A percentile compares a stretch with the other conserved stretches of the same genome.
phyloP scores from a whole-genome alignment of 78 protist species.

The Monocercomonoides exilis region DNA sequence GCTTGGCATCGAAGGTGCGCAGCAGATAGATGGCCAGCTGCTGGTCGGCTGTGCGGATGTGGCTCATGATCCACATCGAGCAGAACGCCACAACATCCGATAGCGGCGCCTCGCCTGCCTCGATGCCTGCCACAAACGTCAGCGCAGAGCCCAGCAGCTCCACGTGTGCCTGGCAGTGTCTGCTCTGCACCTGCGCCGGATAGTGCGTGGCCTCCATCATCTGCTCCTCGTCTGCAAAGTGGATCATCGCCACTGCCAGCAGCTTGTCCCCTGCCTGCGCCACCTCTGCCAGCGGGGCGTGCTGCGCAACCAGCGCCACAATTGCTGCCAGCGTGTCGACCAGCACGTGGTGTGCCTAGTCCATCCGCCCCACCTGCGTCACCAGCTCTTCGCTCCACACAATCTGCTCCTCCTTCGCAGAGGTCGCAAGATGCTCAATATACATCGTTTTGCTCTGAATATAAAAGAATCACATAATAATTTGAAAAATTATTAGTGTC shows the following conservation, averaged over 20 bases:
- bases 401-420: no score
- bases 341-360: neutral
- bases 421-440: no score
- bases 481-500: no score
- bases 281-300: neutral
- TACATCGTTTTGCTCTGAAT: no score
- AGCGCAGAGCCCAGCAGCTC: neutral
- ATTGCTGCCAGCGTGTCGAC: neutral
- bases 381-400: neutral
- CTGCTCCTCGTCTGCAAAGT: neutral
- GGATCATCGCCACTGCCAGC: neutral
- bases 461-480: no score
- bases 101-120: neutral
- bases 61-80: neutral
- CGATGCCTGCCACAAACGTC: neutral
- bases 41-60: neutral
- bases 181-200: neutral
- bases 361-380: neutral
- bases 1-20: no score
- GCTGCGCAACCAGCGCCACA: neutral
- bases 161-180: neutral
- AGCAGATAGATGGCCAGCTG: neutral
- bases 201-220: neutral
- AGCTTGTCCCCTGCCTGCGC: neutral
- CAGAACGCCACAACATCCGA: neutral